Evolutionary conservation across 1,139 yeast genomes (phyloP).

Genomic region (Kurtzmaniella natalensis): DNA sequence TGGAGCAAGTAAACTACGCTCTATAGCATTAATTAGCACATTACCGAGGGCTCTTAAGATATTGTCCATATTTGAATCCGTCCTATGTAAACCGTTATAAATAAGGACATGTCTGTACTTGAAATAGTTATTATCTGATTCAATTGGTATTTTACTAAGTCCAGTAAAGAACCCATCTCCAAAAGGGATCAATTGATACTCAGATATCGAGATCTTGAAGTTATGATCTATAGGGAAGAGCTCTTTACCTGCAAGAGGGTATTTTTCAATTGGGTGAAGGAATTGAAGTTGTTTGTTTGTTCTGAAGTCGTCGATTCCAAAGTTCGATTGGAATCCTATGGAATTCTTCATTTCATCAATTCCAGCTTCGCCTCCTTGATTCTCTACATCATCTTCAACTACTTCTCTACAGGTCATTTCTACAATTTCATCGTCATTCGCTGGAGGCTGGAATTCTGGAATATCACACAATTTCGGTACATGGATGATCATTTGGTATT

Average conservation of each 20-base stretch:
- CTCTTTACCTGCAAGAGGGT: conserved; percentile 4
- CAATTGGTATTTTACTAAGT: conserved; percentile 13
- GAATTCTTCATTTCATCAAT: too few relatives aligned
- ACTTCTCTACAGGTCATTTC: conserved; percentile 42
- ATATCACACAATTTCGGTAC: conserved; percentile 57
- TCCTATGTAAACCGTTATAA: conserved; percentile 19
- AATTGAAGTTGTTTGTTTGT: too few relatives aligned
- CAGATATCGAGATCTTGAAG: conserved; percentile 23
- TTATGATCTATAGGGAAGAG: conserved; percentile 19
- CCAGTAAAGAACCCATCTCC: conserved; percentile 33
- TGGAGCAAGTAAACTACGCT: conserved; percentile 27
- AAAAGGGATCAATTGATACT: conserved; percentile 21
- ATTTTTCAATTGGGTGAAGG: conserved; percentile 5
- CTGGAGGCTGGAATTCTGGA: conserved; percentile 43
- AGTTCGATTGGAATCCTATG: too few relatives aligned
- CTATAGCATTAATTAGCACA: conserved; percentile 21
- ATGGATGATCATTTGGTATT: conserved; percentile 57
- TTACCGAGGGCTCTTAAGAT: conserved; percentile 17
- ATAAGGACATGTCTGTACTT: conserved; percentile 22
- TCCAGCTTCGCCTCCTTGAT: conserved; percentile 10
- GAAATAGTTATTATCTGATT: conserved; percentile 15
- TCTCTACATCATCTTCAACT: conserved; percentile 13
- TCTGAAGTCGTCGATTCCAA: too few relatives aligned
- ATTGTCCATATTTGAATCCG: conserved; percentile 11
- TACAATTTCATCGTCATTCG: conserved; percentile 28